Evolutionary conservation across 257 asterid species (phyloP), one percentile per base, ranked within the genome.

Genomic region (Paulownia fortunei): DNA sequence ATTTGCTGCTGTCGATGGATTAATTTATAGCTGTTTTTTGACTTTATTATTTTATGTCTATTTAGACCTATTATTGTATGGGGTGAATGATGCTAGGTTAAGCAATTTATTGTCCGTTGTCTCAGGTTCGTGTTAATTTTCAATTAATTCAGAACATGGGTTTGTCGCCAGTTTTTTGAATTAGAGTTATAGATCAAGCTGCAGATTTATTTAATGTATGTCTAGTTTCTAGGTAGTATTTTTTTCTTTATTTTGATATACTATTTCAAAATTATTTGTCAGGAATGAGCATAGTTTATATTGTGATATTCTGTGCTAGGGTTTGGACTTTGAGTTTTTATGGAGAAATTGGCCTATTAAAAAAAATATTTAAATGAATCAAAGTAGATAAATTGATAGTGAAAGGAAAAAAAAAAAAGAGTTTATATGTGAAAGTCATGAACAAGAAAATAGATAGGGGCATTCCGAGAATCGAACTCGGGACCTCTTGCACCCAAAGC

Each of bases 401-500:
- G 51, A 64, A 34, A 4, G 46, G 1, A 8, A 36, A 10, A 4
- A 6, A n/a, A 56, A 73, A 23, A 58, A 18, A 0, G 3, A 6
- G 5, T n/a, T n/a, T n/a, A n/a, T n/a, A n/a, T n/a, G n/a, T n/a
- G n/a, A n/a, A n/a, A n/a, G n/a, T n/a, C n/a, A n/a, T n/a, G n/a
- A n/a, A n/a, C n/a, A n/a, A n/a, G n/a, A n/a, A n/a, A n/a, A n/a
- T n/a, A n/a, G n/a, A n/a, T n/a, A 44, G 83, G 80, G 80, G 83
- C 83, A 89, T 88, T 91, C 91, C 91, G 85, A 88, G 91, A 86
- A 88, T 94, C 78, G 85, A 92, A 86, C 90, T 85, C 79, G 80
- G 86, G 91, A 85, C 96, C 94, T 85, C 91, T 84, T 89, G 91
- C 92, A 83, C 95, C 94, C 89, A 55, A 83, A 94, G 92, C 85